Percentiles rank a stretch among this genome's conserved stretches.
These are phyloP conservation scores for Alternaria novae-zelandiae DNA, from an alignment of 2,329 filamentous ascomycete genomes.

Conservation along the genomic window DNA sequence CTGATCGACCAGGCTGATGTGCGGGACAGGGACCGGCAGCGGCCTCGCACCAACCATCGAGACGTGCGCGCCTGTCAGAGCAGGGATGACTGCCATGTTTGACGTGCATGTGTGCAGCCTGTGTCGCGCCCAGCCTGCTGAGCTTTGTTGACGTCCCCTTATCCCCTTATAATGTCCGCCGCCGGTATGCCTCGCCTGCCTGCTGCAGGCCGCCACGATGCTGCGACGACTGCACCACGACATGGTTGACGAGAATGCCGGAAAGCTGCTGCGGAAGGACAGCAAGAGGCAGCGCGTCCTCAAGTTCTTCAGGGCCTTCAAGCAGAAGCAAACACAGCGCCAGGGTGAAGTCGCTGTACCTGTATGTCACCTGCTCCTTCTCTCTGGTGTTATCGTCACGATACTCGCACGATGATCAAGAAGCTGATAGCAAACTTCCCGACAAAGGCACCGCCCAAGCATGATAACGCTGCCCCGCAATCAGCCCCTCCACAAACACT, in stretches of 20 bases:
- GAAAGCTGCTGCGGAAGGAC: constrained; percentile 31
- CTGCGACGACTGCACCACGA: constrained; percentile 36
- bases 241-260: constrained; percentile 23
- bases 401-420: constrained; percentile 5
- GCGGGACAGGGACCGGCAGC: constrained; percentile 31
- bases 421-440: constrained; percentile 24
- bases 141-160: constrained; percentile 32
- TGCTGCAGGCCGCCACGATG: constrained; percentile 30
- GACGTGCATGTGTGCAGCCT: constrained; percentile 26
- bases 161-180: constrained; percentile 19
- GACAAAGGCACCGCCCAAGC: constrained; percentile 22
- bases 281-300: constrained; percentile 40
- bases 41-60: constrained; percentile 25
- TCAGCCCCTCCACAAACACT: constrained; percentile 25
- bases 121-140: constrained; percentile 22
- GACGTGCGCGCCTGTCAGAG: constrained; percentile 4
- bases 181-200: constrained; percentile 28
- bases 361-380: constrained; percentile 7
- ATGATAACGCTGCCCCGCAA: constrained; percentile 9
- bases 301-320: constrained; percentile 41
- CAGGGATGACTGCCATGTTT: constrained; percentile 41
- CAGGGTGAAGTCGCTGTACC: constrained; percentile 28
- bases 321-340: constrained; percentile 27
- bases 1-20: constrained; percentile 27
- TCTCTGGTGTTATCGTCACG: not conserved